Evolutionary conservation across 2,329 filamentous ascomycete species (phyloP), one percentile per base, ranked within the genome.

Genomic region (Fusarium sp.): DNA sequence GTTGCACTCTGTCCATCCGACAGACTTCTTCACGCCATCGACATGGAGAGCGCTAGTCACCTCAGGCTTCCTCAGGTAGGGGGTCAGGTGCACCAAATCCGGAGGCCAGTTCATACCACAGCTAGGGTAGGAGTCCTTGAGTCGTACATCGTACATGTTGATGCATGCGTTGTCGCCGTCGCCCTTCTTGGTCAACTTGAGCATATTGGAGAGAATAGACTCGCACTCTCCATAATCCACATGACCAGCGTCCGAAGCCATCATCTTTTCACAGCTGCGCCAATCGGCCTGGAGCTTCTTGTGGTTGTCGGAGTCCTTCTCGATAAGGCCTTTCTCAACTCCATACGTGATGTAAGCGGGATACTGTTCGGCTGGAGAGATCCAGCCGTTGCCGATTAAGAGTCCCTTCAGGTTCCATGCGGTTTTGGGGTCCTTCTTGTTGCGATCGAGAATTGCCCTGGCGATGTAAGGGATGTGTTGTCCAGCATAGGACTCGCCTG

Each of bases 71-170:
- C 93, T 92, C 55, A 99, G 88, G 79, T 98, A 99, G 0, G 94
- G 93, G 8, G 89, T 93, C 24, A 99, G 88, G 52, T 87, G 78
- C 49, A 81, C 81, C 76, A 99, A 85, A 81, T 99, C 96, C 70
- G 94, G 92, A 32, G 96, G 96, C 97, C 97, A 99, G 83, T 94
- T 95, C 95, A 97, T 97, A 73, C 96, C 96, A 79, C 96, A 99
- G 68, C 91, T 91, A 7, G 93, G 92, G 79, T 89, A 94, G 9
- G 83, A 83, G 80, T 99, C 96, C 70, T 86, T 90, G 49, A 98
- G 86, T 49, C 95, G 93, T 56, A 98, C 88, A 79, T 99, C 96
- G 80, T 99, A 99, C 93, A 98, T 98, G 83, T 99, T 99, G 79
- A 90, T 80, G 80, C 97, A 99, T 51, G 86, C 81, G 50, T 87